phyloP scores from a whole-genome alignment of 495 filamentous ascomycete species.

The Annulohypoxylon moriforme region DNA sequence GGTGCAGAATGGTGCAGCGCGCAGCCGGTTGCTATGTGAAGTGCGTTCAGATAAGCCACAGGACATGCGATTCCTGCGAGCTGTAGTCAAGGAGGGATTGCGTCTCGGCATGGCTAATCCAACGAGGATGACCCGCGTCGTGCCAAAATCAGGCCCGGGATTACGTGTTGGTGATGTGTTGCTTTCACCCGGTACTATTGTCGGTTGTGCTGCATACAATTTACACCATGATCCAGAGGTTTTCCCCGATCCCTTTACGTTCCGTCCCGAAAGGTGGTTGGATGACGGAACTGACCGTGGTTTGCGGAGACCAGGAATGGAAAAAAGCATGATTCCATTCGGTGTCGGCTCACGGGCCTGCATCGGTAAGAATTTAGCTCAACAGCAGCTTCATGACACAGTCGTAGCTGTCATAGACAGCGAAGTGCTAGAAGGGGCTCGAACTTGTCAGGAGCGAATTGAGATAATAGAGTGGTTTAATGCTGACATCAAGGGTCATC shows the following conservation, averaged over 20 bases:
- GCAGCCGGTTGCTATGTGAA: neutral
- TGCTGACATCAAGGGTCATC: constrained; percentile 9
- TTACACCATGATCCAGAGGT: constrained; percentile 3
- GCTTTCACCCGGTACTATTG: neutral
- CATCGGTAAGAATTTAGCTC: constrained; percentile 4
- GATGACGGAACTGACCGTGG: constrained; percentile 4
- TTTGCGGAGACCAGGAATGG: neutral
- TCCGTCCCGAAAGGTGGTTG: constrained; percentile 8
- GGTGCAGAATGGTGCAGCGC: neutral
- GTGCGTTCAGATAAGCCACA: neutral
- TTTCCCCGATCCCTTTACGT: neutral
- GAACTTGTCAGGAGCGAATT: constrained; percentile 5
- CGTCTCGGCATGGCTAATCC: constrained; percentile 1
- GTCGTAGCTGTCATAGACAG: neutral
- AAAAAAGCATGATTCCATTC: constrained; percentile 5
- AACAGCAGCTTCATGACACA: constrained; percentile 6
- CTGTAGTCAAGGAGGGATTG: neutral
- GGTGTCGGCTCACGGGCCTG: constrained; percentile 2
- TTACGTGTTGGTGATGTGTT: neutral
- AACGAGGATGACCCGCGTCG: neutral
- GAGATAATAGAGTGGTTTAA: constrained; percentile 14
- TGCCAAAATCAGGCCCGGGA: neutral
- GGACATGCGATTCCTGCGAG: constrained; percentile 4
- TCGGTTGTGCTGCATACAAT: constrained; percentile 4
- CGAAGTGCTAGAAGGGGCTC: neutral